Percentiles rank a stretch among this genome's conserved stretches.
These are phyloP conservation scores for Neolecta irregularis DNA, from an alignment of 1,139 yeast genomes.

Conservation along the genomic window DNA sequence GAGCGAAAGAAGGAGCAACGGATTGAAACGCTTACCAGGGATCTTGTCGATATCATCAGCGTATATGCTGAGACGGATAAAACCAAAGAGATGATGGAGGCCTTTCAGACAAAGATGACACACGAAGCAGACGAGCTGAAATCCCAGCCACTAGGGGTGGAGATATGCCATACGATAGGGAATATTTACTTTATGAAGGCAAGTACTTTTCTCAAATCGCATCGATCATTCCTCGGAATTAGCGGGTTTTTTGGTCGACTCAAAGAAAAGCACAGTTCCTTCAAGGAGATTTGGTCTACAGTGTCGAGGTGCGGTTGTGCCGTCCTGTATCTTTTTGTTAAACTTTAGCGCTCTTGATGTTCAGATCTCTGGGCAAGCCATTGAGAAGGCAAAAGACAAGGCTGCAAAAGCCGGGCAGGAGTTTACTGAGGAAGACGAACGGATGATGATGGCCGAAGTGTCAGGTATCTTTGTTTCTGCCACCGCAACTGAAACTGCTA, in stretches of 20 bases:
- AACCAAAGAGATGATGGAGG: slow-evolving; percentile 46
- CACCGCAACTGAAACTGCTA: slow-evolving; percentile 24
- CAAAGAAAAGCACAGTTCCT: slow-evolving; percentile 74
- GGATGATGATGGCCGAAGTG: no score
- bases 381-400: no score
- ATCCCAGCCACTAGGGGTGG: slow-evolving; percentile 88
- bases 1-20: slow-evolving; percentile 56
- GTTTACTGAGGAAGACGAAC: slow-evolving; percentile 76
- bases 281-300: slow-evolving; percentile 75
- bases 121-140: slow-evolving; percentile 72
- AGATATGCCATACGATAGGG: slow-evolving; percentile 78
- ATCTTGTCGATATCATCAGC: slow-evolving; percentile 49
- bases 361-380: no score
- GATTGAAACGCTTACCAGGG: slow-evolving; percentile 46
- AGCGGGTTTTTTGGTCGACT: slow-evolving; percentile 74
- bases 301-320: no score
- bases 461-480: slow-evolving; percentile 8
- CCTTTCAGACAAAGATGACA: slow-evolving; percentile 55
- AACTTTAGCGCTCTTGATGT: slow-evolving; percentile 88
- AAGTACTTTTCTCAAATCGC: slow-evolving; percentile 43
- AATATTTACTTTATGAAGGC: slow-evolving; percentile 58
- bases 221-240: slow-evolving; percentile 61
- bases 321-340: no score
- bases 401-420: no score
- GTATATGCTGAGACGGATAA: slow-evolving; percentile 75